Evolutionary conservation across 2,329 filamentous ascomycete genomes (phyloP).

Genomic region (Aspergillus pseudonomiae): DNA sequence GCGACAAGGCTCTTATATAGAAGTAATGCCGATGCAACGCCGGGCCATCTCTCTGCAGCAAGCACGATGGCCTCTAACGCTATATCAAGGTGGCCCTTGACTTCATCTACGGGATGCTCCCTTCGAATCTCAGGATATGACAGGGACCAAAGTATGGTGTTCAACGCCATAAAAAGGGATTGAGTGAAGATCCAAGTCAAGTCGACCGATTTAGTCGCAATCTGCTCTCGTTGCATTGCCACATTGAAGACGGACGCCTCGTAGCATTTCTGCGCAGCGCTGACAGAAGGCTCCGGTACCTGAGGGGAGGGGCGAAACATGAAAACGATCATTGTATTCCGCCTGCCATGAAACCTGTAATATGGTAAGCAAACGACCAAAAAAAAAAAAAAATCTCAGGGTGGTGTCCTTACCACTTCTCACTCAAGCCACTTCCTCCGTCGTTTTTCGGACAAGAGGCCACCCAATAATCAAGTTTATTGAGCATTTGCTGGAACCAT

Average conservation of each 20-base stretch:
- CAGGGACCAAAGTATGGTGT: conserved; percentile 87
- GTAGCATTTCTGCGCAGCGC: conserved; percentile 81
- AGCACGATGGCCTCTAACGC: conserved; percentile 78
- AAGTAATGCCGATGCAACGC: conserved; percentile 79
- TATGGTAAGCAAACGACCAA: conserved; percentile 5
- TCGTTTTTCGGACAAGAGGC: conserved; percentile 73
- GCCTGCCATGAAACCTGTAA: conserved; percentile 64
- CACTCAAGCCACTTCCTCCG: conserved; percentile 71
- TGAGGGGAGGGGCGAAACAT: conserved; percentile 91
- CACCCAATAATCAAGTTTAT: conserved; percentile 78
- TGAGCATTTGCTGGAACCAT: conserved; percentile 82
- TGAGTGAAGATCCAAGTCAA: conserved; percentile 94
- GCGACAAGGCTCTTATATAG: conserved; percentile 84
- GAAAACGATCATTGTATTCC: conserved; percentile 86
- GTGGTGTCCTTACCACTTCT: conserved; percentile 68
- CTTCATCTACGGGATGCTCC: conserved; percentile 71
- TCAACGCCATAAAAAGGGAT: conserved; percentile 86
- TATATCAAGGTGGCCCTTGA: conserved; percentile 72
- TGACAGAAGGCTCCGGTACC: conserved; percentile 77
- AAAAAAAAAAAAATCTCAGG: conserved; percentile 3
- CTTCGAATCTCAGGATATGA: conserved; percentile 83
- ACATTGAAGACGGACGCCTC: conserved; percentile 83
- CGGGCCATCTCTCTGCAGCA: conserved; percentile 88
- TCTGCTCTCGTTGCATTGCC: conserved; percentile 76
- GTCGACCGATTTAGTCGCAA: conserved; percentile 74